Base-by-base conservation (phyloP, 441 rosid species). In the Theobroma grandiflorum region DNA sequence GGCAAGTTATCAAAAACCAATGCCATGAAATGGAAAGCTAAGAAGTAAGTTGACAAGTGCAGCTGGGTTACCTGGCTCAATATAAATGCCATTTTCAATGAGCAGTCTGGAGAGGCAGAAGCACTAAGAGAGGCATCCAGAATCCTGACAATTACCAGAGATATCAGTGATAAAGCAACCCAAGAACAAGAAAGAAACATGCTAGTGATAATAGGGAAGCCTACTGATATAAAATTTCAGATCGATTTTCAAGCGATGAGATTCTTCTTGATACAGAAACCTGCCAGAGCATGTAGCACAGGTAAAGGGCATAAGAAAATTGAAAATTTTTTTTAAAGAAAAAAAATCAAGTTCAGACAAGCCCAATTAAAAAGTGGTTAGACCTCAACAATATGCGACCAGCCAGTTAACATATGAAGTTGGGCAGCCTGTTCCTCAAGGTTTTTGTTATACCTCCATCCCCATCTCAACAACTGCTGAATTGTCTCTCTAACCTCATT, bases 381-480 rank as follows among this genome's bases (percentile, higher is more conserved):
- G 75, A 96, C 99, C 99, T 97, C 99, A 78, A 90, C 97, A 82
- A 94, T 87, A 79, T 94, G 99, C 76, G 99, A 91, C 99, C 99
- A 97, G 75, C 95, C 99, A 82, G 95, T 88, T 86, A 97, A 88
- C 99, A 94, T 95, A 84, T 97, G 99, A 86, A 95, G 99, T 82
- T 97, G 99, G 81, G 98, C 99, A 83, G 98, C 98, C 85, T 94
- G 98, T 82, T 97, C 99, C 89, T 97, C 99, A 65, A 97, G 99
- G 88, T 95, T 97, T 81, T 89, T 93, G 84, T 97, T 95, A 86
- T 92, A 89, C 85, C 91, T 95, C 99, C 98, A 97, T 65, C 95
- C 99, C 99, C 99, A 95, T 89, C 97, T 92, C 84, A 97, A 80
- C 79, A 95, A 87, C 79, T 89, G 90, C 84, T 95, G 99, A 86